These are phyloP conservation scores for Talaromyces marneffei DNA, from an alignment of 2,329 filamentous ascomycete genomes.

Conservation along the genomic window DNA sequence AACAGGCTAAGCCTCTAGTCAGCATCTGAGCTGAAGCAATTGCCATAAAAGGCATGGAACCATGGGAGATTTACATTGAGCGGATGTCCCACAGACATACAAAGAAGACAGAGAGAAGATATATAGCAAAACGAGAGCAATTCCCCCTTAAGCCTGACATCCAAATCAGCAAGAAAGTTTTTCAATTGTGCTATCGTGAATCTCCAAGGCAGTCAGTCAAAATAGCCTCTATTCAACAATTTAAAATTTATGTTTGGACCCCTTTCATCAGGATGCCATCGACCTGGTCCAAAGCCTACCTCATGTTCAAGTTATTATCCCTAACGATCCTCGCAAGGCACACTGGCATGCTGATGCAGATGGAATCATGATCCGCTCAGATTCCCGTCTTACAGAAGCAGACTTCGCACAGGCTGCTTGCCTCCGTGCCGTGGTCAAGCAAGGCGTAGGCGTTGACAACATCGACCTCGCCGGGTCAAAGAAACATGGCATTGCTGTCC, in stretches of 20 bases:
- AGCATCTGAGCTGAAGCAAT: not conserved
- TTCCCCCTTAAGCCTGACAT: not conserved
- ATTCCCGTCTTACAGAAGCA: constrained; percentile 18
- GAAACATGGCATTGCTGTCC: constrained; percentile 19
- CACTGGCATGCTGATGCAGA: constrained; percentile 21
- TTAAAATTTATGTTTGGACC: constrained; percentile 18
- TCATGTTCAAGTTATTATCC: constrained; percentile 16
- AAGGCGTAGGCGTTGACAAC: constrained; percentile 27
- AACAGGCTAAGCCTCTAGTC: not conserved
- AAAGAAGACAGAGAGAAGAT: not conserved
- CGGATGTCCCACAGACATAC: not conserved
- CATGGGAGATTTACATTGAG: not conserved
- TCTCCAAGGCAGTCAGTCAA: not conserved
- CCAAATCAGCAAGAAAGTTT: not conserved
- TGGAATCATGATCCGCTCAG: constrained; percentile 22
- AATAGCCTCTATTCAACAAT: not conserved
- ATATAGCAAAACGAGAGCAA: not conserved
- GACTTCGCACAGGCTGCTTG: constrained; percentile 21
- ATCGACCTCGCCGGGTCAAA: constrained; percentile 24
- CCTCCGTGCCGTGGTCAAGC: constrained; percentile 26
- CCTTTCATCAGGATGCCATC: constrained; percentile 26
- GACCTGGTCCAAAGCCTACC: constrained; percentile 13
- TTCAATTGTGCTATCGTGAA: not conserved
- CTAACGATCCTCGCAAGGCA: constrained; percentile 14
- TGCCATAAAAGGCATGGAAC: not conserved